Conservation (phyloP, 2,329 filamentous ascomycete genomes). For the Gnomoniopsis smithogilvyi region DNA sequence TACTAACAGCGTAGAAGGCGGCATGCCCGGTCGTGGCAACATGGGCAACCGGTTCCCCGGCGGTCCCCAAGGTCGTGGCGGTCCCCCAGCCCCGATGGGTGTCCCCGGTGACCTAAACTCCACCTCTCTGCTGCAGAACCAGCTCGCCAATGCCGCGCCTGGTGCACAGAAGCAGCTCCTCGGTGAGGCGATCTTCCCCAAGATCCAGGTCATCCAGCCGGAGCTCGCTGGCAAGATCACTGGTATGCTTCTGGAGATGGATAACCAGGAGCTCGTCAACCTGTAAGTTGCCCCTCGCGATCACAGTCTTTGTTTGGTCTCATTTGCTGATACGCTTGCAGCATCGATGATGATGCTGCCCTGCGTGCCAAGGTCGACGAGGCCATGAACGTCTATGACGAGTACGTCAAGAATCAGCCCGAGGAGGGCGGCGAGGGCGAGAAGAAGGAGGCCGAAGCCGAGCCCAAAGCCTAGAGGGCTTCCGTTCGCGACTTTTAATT, state of each 20-base stretch:
- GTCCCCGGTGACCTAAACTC: slow-evolving; percentile 34
- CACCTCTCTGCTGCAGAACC: slow-evolving; percentile 49
- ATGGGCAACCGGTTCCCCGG: slow-evolving; percentile 35
- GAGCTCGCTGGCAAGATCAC: slow-evolving; percentile 99
- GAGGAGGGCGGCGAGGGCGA: slow-evolving; percentile 33
- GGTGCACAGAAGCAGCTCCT: slow-evolving; percentile 98
- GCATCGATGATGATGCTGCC: slow-evolving; percentile 84
- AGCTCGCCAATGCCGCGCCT: slow-evolving; percentile 53
- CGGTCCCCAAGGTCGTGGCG: slow-evolving; percentile 47
- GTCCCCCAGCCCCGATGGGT: slow-evolving; percentile 35
- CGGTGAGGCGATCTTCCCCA: slow-evolving; percentile 96
- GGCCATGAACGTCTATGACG: slow-evolving; percentile 94
- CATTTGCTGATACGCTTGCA: slow-evolving; percentile 36
- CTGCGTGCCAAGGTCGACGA: slow-evolving; percentile 96
- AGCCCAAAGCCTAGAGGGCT: slow-evolving; percentile 46
- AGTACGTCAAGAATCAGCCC: slow-evolving; percentile 88
- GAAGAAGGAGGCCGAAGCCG: slow-evolving; percentile 51
- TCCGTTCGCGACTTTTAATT: not conserved
- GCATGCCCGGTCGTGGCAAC: slow-evolving; percentile 26
- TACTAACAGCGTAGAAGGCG: slow-evolving; percentile 48
- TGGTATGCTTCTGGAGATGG: slow-evolving; percentile 99
- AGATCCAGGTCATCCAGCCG: slow-evolving; percentile 92
- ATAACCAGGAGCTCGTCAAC: slow-evolving; percentile 88
- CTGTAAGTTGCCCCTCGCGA: slow-evolving; percentile 65
- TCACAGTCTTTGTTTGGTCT: not conserved